Evolutionary conservation across 306 rosid species (phyloP), one percentile per base, ranked within the genome.

Genomic region (Medicago lupulina): DNA sequence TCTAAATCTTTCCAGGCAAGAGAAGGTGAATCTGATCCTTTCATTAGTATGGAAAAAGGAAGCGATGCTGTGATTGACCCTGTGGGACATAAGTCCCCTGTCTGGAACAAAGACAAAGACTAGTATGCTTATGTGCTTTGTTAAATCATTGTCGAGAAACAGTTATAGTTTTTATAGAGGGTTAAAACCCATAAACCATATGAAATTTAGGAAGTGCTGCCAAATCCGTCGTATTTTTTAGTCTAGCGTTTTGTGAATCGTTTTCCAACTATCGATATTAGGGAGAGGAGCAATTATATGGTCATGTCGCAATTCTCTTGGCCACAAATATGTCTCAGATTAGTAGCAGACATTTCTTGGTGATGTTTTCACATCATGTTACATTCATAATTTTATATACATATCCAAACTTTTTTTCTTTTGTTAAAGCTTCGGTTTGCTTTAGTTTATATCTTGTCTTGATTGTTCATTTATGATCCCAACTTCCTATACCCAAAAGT

Each of bases 1-100:
- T 83, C 62, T 51, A 10, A 62, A 57, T 65, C 53, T 73, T 77
- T 87, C 12, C 91, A 93, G 97, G 82, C 75, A 31, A 86, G 86
- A 70, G 98, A 91, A 74, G 88, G 47, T 21, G 98, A 89, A 77
- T 80, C 89, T 1, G 92, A 85, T 80, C 90, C 96, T 78, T 85
- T 93, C 8, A 41, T 89, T 46, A 82, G 51, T 40, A 85, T 73
- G 68, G 97, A 91, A 83, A 89, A 74, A 67, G 97, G 92, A 71
- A 76, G 79, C 10, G 71, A 85, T 21, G 76, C 73, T 21, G 83
- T 68, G 69, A 70, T 78, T 17, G 94, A 89, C 19, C 68, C 43
- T 8, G 85, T 81, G 50, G 84, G 79, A 68, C 84, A 63, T 7
- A 76, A 23, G 74, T 75, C 84, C 67, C 88, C 93, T 15, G 83